Percentiles rank a stretch among this genome's conserved stretches.
These are phyloP conservation scores for Olyra latifolia DNA, from an alignment of 176 grass and related monocot genomes.

Conservation along the genomic window DNA sequence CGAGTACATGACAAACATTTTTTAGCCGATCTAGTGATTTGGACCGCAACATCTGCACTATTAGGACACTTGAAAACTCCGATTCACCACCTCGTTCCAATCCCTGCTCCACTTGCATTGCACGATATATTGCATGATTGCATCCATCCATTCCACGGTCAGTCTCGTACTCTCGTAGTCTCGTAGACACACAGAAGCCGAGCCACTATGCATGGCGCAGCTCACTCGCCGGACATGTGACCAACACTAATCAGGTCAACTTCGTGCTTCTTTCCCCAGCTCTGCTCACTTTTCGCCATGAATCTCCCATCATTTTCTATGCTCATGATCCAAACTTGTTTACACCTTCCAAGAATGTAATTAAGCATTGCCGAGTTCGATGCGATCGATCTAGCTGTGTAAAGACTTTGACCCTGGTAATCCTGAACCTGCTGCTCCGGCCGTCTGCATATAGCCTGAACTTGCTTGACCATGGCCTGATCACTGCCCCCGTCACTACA, in stretches of 20 bases:
- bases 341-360: conserved; percentile 30
- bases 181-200: background rate
- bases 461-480: conserved; percentile 43
- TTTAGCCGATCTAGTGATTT: background rate
- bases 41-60: background rate
- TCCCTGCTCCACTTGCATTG: background rate
- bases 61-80: background rate
- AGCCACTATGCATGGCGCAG: background rate
- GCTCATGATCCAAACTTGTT: conserved; percentile 14
- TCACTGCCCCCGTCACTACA: background rate
- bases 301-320: conserved; percentile 15
- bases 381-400: conserved; percentile 22
- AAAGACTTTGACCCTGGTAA: conserved; percentile 36
- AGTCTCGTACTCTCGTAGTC: no score
- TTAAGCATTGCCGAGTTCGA: conserved; percentile 22
- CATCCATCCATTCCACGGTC: no score
- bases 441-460: conserved; percentile 31
- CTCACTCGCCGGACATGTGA: conserved; percentile 9
- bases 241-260: conserved; percentile 43
- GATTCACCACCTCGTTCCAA: background rate
- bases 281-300: background rate
- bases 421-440: background rate
- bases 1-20: background rate
- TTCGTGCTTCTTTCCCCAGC: conserved; percentile 17
- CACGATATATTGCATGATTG: no score